Percentiles rank a stretch among this genome's conserved stretches.
phyloP scores from a whole-genome alignment of 2,329 filamentous ascomycete species.

The Clonostachys solani region DNA sequence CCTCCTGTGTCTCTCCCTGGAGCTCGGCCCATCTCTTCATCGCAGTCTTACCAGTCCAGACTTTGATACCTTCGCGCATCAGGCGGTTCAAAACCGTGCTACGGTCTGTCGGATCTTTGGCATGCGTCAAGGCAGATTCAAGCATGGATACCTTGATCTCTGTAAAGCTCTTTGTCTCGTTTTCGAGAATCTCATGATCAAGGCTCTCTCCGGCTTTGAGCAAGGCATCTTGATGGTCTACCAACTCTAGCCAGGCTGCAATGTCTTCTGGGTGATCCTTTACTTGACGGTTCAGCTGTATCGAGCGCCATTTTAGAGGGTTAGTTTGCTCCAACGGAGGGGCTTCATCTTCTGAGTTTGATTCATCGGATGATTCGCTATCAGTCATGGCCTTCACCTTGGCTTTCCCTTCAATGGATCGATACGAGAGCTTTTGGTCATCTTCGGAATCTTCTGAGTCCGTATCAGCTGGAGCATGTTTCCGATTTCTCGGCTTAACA shows the following conservation, averaged over 20 bases:
- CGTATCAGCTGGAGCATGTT: conserved; percentile 3
- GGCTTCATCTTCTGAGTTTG: conserved; percentile 32
- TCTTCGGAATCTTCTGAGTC: conserved; percentile 34
- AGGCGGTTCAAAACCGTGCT: conserved; percentile 62
- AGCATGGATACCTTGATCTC: conserved; percentile 79
- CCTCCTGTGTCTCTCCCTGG: conserved; percentile 13
- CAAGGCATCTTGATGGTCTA: conserved; percentile 70
- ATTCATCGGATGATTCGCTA: conserved; percentile 45
- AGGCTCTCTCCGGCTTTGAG: conserved; percentile 43
- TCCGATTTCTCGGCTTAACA: conserved; percentile 36
- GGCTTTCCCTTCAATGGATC: conserved; percentile 62
- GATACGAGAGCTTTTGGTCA: conserved; percentile 52
- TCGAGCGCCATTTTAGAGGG: conserved; percentile 47
- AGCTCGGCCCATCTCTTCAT: conserved; percentile 59
- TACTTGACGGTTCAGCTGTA: conserved; percentile 59
- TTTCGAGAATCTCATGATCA: conserved; percentile 42
- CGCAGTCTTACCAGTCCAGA: conserved; percentile 66
- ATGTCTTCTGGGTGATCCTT: conserved; percentile 64
- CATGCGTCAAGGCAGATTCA: conserved; percentile 66
- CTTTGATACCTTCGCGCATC: conserved; percentile 67
- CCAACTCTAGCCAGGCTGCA: conserved; percentile 72
- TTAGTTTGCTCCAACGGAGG: conserved; percentile 26
- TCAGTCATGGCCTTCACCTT: conserved; percentile 31
- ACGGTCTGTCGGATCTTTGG: conserved; percentile 37
- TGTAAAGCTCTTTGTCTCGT: conserved; percentile 65